These are phyloP conservation scores for Athelia psychrophila DNA, from an alignment of 1,284 basidiomycete species.

Conservation along the genomic window DNA sequence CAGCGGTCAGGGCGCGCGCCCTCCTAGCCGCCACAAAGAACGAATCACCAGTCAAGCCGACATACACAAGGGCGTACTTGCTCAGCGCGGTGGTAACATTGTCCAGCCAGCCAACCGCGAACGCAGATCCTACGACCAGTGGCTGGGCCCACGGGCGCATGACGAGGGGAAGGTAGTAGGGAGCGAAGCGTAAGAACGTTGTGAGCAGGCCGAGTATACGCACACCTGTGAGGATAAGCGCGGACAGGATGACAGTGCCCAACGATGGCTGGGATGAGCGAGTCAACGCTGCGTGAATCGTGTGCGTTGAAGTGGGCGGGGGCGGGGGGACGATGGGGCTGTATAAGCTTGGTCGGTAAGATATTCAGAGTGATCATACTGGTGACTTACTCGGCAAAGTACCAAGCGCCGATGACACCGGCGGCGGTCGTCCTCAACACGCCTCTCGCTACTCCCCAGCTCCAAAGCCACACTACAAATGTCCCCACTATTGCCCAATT, in stretches of 20 bases:
- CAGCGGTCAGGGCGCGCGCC: conserved; percentile 53
- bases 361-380: conserved; percentile 1
- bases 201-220: conserved; percentile 51
- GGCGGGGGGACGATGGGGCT: conserved; percentile 50
- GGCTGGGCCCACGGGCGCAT: conserved; percentile 39
- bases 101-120: conserved; percentile 56
- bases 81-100: conserved; percentile 72
- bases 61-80: conserved; percentile 81
- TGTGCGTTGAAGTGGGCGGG: conserved; percentile 58
- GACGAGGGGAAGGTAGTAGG: conserved; percentile 48
- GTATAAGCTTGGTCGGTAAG: conserved; percentile 5
- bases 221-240: conserved; percentile 72
- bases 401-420: conserved; percentile 90
- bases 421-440: conserved; percentile 77
- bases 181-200: conserved; percentile 49
- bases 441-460: conserved; percentile 85
- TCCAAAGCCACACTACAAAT: conserved; percentile 83
- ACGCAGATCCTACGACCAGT: conserved; percentile 34
- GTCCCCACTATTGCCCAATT: conserved; percentile 78
- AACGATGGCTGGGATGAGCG: conserved; percentile 81
- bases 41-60: conserved; percentile 81
- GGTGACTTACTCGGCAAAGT: conserved; percentile 73
- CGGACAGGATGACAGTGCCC: conserved; percentile 75
- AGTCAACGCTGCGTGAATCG: conserved; percentile 75
- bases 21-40: conserved; percentile 80